Evolutionary conservation across 2,329 filamentous ascomycete genomes (phyloP).

Genomic region (Penicillium freii): DNA sequence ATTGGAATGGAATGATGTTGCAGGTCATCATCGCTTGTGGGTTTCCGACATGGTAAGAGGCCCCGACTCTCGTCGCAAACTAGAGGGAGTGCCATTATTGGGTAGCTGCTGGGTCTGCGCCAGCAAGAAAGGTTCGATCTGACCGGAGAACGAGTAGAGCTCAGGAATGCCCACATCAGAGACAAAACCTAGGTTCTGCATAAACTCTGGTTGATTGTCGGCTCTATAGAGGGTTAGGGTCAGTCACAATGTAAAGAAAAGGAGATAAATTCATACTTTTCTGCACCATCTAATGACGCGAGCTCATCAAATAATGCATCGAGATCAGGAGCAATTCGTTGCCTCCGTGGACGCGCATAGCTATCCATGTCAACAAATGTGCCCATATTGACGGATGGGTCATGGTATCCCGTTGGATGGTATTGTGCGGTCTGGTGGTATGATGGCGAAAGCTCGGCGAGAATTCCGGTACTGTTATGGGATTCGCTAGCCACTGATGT

Average conservation of each 20-base stretch:
- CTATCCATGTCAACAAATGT: constrained; percentile 33
- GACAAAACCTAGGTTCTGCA: constrained; percentile 41
- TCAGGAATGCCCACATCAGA: constrained; percentile 39
- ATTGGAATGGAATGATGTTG: neutral
- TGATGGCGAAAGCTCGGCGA: constrained; percentile 24
- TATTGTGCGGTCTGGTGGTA: constrained; percentile 29
- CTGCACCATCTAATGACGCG: constrained; percentile 55
- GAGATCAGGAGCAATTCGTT: constrained; percentile 37
- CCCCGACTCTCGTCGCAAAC: constrained; percentile 25
- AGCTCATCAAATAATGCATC: constrained; percentile 59
- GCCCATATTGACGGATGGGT: constrained; percentile 27
- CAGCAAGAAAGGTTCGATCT: constrained; percentile 36
- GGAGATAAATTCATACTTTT: constrained; percentile 38
- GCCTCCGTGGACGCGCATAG: constrained; percentile 28
- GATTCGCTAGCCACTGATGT: constrained; percentile 22
- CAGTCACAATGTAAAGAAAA: constrained; percentile 5
- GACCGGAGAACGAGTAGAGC: constrained; percentile 35
- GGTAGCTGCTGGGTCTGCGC: constrained; percentile 32
- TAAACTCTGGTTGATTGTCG: constrained; percentile 39
- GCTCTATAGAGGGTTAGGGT: constrained; percentile 20
- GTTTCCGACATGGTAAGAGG: constrained; percentile 14
- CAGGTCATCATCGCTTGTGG: constrained; percentile 16
- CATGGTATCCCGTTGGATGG: constrained; percentile 26
- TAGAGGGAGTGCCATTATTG: constrained; percentile 14
- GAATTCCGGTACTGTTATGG: constrained; percentile 17